Percentiles rank a stretch among this genome's conserved stretches.
These are phyloP conservation scores for Beauveria medogensis DNA, from an alignment of 2,329 filamentous ascomycete species.

Conservation along the genomic window DNA sequence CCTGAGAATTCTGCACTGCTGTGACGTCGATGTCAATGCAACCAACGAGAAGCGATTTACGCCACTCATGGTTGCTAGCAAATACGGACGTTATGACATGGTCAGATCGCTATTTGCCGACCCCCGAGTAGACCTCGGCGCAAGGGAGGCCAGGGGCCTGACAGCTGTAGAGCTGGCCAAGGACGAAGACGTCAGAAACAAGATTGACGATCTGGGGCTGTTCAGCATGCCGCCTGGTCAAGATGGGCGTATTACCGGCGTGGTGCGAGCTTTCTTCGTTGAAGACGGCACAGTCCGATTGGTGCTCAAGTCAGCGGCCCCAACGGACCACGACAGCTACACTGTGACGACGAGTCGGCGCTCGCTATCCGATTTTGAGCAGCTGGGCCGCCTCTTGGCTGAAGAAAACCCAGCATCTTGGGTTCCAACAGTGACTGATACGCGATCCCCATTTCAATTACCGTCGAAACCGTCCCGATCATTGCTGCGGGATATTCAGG, in stretches of 20 bases:
- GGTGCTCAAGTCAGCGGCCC: constrained; percentile 88
- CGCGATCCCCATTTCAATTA: constrained; percentile 85
- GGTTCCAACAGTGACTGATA: constrained; percentile 70
- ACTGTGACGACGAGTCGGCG: constrained; percentile 92
- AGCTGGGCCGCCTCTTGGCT: constrained; percentile 72
- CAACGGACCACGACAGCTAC: constrained; percentile 71
- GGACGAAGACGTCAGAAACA: constrained; percentile 93
- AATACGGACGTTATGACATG: constrained; percentile 92
- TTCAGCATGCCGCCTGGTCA: constrained; percentile 64
- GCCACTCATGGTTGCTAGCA: constrained; percentile 94
- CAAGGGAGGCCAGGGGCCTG: constrained; percentile 77
- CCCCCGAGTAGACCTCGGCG: constrained; percentile 73
- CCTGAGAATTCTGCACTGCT: constrained; percentile 65
- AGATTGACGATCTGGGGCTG: constrained; percentile 87
- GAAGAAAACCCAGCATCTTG: constrained; percentile 93
- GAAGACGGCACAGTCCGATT: constrained; percentile 91
- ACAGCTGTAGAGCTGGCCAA: constrained; percentile 96
- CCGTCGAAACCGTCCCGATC: constrained; percentile 85
- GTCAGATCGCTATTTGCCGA: constrained; percentile 84
- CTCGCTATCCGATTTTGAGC: constrained; percentile 83
- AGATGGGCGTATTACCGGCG: constrained; percentile 80
- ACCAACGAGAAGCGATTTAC: constrained; percentile 94
- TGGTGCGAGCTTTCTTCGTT: constrained; percentile 93
- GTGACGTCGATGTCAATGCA: constrained; percentile 93
- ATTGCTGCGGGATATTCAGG: constrained; percentile 78